phyloP scores from a whole-genome alignment of 1,139 yeast genomes.

The Geotrichum candidum region DNA sequence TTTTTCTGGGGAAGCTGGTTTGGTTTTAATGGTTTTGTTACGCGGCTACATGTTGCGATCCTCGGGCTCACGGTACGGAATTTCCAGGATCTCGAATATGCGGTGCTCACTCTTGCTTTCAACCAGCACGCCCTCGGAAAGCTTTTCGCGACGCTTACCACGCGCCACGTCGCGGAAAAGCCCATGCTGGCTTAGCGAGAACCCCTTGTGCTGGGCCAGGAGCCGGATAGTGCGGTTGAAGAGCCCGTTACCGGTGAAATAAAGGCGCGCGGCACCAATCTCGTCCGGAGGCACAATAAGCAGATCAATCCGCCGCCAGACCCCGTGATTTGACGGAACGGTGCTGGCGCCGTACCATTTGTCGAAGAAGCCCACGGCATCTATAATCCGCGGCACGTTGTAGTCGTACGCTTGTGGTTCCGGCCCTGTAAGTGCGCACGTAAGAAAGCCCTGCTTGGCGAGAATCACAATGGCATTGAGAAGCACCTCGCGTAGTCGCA shows the following conservation, averaged over 20 bases:
- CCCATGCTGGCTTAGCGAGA: constrained; percentile 47
- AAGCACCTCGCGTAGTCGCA: constrained; percentile 32
- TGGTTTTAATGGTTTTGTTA: background rate
- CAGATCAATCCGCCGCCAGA: constrained; percentile 54
- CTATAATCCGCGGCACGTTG: background rate
- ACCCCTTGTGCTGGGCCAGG: constrained; percentile 43
- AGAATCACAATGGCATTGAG: constrained; percentile 32
- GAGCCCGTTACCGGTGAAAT: constrained; percentile 54
- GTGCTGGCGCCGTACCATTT: constrained; percentile 10
- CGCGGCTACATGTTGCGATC: constrained; percentile 31
- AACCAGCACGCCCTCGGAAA: constrained; percentile 29
- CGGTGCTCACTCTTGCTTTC: constrained; percentile 45
- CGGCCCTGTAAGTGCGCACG: constrained; percentile 31
- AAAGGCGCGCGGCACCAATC: constrained; percentile 49
- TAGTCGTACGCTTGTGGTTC: constrained; percentile 9
- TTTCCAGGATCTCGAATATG: constrained; percentile 46
- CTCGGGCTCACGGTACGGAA: constrained; percentile 43
- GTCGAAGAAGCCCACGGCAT: constrained; percentile 12
- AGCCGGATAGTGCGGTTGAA: constrained; percentile 49
- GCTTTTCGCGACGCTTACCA: constrained; percentile 6
- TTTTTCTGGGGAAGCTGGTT: background rate
- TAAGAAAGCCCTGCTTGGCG: constrained; percentile 33
- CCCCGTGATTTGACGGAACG: constrained; percentile 24
- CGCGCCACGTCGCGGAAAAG: constrained; percentile 31
- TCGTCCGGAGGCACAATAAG: constrained; percentile 46